phyloP scores from a whole-genome alignment of 192 early-diverging fungal species.

The Coemansia sp. region DNA sequence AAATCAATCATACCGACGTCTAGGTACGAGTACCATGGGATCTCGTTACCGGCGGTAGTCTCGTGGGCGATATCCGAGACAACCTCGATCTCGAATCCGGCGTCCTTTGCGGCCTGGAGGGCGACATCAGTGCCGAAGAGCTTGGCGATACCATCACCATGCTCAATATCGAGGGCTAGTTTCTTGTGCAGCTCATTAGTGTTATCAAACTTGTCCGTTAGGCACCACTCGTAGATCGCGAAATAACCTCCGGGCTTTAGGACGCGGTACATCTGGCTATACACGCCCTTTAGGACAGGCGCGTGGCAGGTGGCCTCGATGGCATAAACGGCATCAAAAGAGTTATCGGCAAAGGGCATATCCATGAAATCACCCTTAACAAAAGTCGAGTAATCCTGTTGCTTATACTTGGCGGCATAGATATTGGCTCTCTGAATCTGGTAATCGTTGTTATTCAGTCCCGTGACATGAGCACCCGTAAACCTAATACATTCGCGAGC shows the following conservation, averaged over 20 bases:
- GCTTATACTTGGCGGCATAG: constrained; percentile 71
- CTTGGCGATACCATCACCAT: constrained; percentile 91
- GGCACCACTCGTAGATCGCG: constrained; percentile 96
- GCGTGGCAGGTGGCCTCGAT: constrained; percentile 96
- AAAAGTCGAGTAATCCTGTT: constrained; percentile 65
- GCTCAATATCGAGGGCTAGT: constrained; percentile 84
- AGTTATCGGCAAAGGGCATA: constrained; percentile 82
- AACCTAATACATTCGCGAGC: constrained; percentile 92
- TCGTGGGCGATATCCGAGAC: constrained; percentile 68
- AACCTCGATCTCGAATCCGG: constrained; percentile 84
- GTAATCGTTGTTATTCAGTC: constrained; percentile 98
- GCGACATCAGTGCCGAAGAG: constrained; percentile 76
- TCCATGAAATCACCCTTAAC: constrained; percentile 89
- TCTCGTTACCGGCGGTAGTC: constrained; percentile 63
- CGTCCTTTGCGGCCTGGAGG: constrained; percentile 77
- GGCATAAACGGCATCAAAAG: constrained; percentile 92
- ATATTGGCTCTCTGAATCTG: constrained; percentile 81
- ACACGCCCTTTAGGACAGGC: constrained; percentile 81
- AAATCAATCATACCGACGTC: constrained; percentile 56
- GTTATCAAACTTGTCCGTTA: constrained; percentile 88
- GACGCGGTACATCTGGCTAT: constrained; percentile 87
- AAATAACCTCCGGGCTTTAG: constrained; percentile 92
- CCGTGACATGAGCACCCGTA: constrained; percentile 86
- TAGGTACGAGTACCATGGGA: constrained; percentile 86
- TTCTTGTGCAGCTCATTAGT: constrained; percentile 70